Conservation (phyloP, 2,329 filamentous ascomycete genomes). For the Trichophyton rubrum region DNA sequence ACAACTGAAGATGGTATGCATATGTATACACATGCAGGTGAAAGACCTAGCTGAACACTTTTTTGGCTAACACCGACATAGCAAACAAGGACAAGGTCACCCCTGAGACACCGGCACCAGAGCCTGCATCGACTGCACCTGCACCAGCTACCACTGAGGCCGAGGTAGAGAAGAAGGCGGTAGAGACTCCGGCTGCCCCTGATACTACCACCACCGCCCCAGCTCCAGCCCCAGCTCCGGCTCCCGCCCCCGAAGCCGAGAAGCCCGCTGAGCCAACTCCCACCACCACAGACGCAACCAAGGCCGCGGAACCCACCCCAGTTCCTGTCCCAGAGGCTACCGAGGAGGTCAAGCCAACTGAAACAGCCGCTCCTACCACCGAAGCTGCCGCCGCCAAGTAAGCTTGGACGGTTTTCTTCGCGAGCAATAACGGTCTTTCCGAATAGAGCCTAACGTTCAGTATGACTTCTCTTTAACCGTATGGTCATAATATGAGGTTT, state of each 20-base stretch:
- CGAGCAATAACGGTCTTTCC: background rate
- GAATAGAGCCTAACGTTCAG: background rate
- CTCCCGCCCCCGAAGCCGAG: constrained; percentile 8
- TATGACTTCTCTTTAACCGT: background rate
- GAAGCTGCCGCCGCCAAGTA: background rate
- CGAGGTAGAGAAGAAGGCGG: background rate
- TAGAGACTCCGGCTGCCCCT: background rate
- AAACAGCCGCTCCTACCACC: constrained; percentile 2
- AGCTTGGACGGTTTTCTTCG: background rate
- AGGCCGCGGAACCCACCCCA: constrained; percentile 4
- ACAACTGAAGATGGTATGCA: background rate
- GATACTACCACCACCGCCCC: constrained; percentile 7
- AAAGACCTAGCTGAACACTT: background rate
- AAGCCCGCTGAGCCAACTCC: constrained; percentile 5
- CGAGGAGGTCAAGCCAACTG: background rate
- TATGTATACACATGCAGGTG: constrained; percentile 12
- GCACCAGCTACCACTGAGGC: too few relatives aligned
- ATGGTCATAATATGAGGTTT: background rate
- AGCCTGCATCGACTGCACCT: too few relatives aligned
- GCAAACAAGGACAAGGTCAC: background rate
- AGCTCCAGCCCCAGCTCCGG: constrained; percentile 6
- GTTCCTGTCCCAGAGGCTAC: background rate
- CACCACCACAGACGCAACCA: constrained; percentile 2
- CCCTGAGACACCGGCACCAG: background rate
- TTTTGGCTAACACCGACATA: background rate